These are phyloP conservation scores for Epichloe hybrida DNA, from an alignment of 2,329 filamentous ascomycete genomes.

Conservation along the genomic window DNA sequence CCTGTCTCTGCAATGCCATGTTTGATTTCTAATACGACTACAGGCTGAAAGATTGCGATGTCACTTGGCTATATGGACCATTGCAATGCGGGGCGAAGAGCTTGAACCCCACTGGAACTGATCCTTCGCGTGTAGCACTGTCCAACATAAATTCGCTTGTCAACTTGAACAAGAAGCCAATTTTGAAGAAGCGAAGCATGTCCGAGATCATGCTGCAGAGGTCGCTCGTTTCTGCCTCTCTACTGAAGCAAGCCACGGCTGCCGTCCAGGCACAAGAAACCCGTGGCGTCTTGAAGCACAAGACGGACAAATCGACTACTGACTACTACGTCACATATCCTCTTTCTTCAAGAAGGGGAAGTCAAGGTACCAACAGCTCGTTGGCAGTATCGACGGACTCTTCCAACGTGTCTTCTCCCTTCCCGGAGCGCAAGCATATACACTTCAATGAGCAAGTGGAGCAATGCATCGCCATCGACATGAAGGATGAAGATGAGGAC, in stretches of 20 bases:
- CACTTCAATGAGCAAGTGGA: slow-evolving; percentile 94
- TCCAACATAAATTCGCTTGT: slow-evolving; percentile 51
- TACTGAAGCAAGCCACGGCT: slow-evolving; percentile 79
- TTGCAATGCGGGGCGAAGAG: slow-evolving; percentile 58
- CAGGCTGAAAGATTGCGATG: slow-evolving; percentile 94
- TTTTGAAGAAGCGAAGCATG: slow-evolving; percentile 91
- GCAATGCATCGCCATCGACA: slow-evolving; percentile 88
- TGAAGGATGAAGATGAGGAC: slow-evolving; percentile 66
- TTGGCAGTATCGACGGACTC: slow-evolving; percentile 54
- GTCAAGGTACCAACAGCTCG: slow-evolving; percentile 45
- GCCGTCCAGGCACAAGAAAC: slow-evolving; percentile 73
- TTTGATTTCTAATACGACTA: slow-evolving; percentile 15
- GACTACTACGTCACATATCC: slow-evolving; percentile 57
- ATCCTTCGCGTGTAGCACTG: slow-evolving; percentile 27
- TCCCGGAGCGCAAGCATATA: slow-evolving; percentile 68
- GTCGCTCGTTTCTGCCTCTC: slow-evolving; percentile 74
- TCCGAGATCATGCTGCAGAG: slow-evolving; percentile 89
- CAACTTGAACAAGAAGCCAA: slow-evolving; percentile 63
- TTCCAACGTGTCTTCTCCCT: slow-evolving; percentile 53
- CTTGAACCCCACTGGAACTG: slow-evolving; percentile 31
- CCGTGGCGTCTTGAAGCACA: slow-evolving; percentile 34
- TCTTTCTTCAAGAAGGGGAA: slow-evolving; percentile 48
- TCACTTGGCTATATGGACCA: slow-evolving; percentile 94
- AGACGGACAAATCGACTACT: slow-evolving; percentile 49
- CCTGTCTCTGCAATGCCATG: too few relatives aligned